Conservation (phyloP, 768 basidiomycete species). For the Hypsizygus marmoreus region DNA sequence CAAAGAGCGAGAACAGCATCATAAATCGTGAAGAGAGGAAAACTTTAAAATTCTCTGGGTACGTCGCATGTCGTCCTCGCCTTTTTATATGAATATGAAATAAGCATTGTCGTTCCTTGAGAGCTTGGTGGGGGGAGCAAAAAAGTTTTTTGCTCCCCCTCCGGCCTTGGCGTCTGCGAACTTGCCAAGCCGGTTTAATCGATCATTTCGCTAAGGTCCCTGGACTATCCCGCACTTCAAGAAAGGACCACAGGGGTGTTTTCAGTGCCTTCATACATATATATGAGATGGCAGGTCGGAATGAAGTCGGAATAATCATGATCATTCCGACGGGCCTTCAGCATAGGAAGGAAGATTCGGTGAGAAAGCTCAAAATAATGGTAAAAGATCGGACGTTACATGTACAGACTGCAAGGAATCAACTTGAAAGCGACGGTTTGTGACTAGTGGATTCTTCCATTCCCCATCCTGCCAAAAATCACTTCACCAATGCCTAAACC, state of each 20-base stretch:
- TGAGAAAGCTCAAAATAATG: too few relatives aligned
- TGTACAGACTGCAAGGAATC: not conserved
- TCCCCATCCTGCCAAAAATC: conserved; percentile 60
- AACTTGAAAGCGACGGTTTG: not conserved
- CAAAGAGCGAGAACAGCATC: conserved; percentile 35
- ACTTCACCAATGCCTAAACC: conserved; percentile 79
- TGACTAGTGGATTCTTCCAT: conserved; percentile 16
- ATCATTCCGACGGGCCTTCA: too few relatives aligned
- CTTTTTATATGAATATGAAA: too few relatives aligned
- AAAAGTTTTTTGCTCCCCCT: conserved; percentile 5
- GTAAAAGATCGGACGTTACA: not conserved
- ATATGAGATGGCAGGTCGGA: too few relatives aligned
- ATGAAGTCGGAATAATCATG: too few relatives aligned
- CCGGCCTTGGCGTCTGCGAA: too few relatives aligned
- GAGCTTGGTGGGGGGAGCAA: not conserved
- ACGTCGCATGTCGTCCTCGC: too few relatives aligned
- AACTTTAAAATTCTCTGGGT: conserved; percentile 7
- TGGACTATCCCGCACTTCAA: too few relatives aligned
- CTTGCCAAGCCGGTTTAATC: not conserved
- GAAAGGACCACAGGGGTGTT: too few relatives aligned
- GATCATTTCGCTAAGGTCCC: not conserved
- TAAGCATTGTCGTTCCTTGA: too few relatives aligned
- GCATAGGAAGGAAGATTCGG: too few relatives aligned
- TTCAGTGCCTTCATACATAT: too few relatives aligned
- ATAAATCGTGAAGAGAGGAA: not conserved